Evolutionary conservation across 2,329 filamentous ascomycete species (phyloP).

Genomic region (Zasmidium cellare): DNA sequence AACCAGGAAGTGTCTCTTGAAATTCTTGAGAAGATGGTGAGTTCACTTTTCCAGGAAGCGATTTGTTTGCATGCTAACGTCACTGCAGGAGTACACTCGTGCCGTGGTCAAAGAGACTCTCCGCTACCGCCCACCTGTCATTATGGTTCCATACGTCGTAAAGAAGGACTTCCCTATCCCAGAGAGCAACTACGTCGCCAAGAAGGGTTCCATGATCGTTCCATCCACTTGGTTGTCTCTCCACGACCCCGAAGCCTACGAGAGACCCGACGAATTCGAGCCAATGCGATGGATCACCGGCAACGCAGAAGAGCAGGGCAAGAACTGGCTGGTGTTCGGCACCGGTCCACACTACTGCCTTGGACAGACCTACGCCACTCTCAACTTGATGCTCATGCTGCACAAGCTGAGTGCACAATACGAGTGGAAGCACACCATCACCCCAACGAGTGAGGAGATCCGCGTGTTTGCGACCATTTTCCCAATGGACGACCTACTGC

Average conservation of each 20-base stretch:
- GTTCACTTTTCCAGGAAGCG: not conserved
- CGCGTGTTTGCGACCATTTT: constrained; percentile 99
- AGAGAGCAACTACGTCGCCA: constrained; percentile 76
- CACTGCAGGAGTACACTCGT: constrained; percentile 68
- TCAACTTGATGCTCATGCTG: constrained; percentile 73
- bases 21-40: constrained; percentile 74
- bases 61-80: constrained; percentile 5
- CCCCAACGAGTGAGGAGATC: constrained; percentile 84
- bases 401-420: constrained; percentile 34
- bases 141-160: constrained; percentile 93
- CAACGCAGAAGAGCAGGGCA: constrained; percentile 84
- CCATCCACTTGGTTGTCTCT: constrained; percentile 88
- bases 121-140: constrained; percentile 90
- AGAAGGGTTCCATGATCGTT: constrained; percentile 93
- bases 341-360: constrained; percentile 96
- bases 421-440: constrained; percentile 88
- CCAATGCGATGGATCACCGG: constrained; percentile 87
- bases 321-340: constrained; percentile 97
- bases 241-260: constrained; percentile 89
- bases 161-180: constrained; percentile 96
- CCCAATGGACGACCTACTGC: constrained; percentile 63
- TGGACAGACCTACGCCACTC: constrained; percentile 85
- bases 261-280: constrained; percentile 83
- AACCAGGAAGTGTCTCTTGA: constrained; percentile 66
- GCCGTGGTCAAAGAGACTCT: constrained; percentile 89